phyloP scores from a whole-genome alignment of 192 early-diverging fungal genomes.

The Helicostylum pulchrum region DNA sequence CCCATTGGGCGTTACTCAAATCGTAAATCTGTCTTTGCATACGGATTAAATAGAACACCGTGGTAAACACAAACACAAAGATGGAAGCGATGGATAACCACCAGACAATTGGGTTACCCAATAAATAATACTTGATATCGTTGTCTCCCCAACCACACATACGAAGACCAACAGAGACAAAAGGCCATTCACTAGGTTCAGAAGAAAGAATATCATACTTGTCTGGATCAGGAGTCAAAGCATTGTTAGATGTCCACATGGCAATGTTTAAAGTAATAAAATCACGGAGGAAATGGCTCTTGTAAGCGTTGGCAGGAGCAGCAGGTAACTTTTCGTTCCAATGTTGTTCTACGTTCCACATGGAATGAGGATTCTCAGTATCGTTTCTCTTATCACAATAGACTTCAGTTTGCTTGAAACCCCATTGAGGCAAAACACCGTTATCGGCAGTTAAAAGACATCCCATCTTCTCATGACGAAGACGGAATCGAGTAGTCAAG shows the following conservation, averaged over 20 bases:
- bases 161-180: slow-evolving; percentile 79
- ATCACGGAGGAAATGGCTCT: slow-evolving; percentile 75
- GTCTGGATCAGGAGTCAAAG: slow-evolving; percentile 88
- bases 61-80: slow-evolving; percentile 26
- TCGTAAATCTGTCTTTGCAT: slow-evolving; percentile 62
- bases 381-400: slow-evolving; percentile 72
- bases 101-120: slow-evolving; percentile 95
- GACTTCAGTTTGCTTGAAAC: slow-evolving; percentile 91
- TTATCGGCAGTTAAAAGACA: slow-evolving; percentile 78
- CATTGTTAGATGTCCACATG: slow-evolving; percentile 98
- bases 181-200: slow-evolving; percentile 87
- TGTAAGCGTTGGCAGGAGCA: slow-evolving; percentile 64
- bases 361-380: slow-evolving; percentile 56
- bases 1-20: slow-evolving; percentile 52
- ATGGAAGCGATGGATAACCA: slow-evolving; percentile 66
- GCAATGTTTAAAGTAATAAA: slow-evolving; percentile 89
- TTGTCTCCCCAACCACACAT: slow-evolving; percentile 93
- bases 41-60: slow-evolving; percentile 56
- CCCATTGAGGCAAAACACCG: slow-evolving; percentile 89
- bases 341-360: slow-evolving; percentile 94
- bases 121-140: slow-evolving; percentile 83
- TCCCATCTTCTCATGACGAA: slow-evolving; percentile 68
- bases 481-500: slow-evolving; percentile 78
- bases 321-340: slow-evolving; percentile 67
- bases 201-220: slow-evolving; percentile 86